phyloP scores from a whole-genome alignment of 2,329 filamentous ascomycete genomes.

The Aureobasidium mangrovei region DNA sequence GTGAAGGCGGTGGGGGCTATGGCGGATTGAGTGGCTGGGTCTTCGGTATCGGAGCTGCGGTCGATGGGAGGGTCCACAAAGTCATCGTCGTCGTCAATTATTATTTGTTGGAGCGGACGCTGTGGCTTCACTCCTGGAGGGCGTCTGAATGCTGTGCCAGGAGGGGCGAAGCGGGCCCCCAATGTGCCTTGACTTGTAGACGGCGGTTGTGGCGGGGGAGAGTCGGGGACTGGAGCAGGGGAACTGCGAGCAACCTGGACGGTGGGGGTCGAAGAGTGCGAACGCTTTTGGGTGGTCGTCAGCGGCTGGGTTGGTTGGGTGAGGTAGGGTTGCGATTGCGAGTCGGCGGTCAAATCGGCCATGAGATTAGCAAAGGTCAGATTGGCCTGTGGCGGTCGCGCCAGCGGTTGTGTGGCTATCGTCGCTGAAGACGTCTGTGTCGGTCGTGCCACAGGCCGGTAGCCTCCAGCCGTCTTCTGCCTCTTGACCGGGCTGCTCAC shows the following conservation, averaged over 20 bases:
- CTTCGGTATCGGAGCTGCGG: slow-evolving; percentile 23
- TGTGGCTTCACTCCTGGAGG: slow-evolving; percentile 25
- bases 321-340: slow-evolving; percentile 10
- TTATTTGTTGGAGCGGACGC: slow-evolving; percentile 7
- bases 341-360: slow-evolving; percentile 4
- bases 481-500: slow-evolving; percentile 28
- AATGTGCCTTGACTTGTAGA: slow-evolving; percentile 31
- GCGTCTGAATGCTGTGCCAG: slow-evolving; percentile 60
- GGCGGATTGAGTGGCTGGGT: slow-evolving; percentile 40
- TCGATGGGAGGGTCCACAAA: slow-evolving; percentile 21
- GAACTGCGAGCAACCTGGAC: slow-evolving; percentile 89
- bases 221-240: slow-evolving; percentile 47
- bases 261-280: slow-evolving; percentile 21
- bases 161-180: slow-evolving; percentile 61
- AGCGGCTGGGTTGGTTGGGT: slow-evolving; percentile 57
- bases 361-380: slow-evolving; percentile 16
- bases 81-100: slow-evolving; percentile 31
- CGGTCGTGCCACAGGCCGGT: slow-evolving; percentile 33
- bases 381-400: slow-evolving; percentile 11
- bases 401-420: slow-evolving; percentile 22
- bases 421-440: background rate
- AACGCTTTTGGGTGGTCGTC: slow-evolving; percentile 30
- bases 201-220: slow-evolving; percentile 25
- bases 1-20: slow-evolving; percentile 53
- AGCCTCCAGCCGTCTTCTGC: slow-evolving; percentile 24